A percentile compares a stretch with the other conserved stretches of the same genome.
phyloP scores from a whole-genome alignment of 352 stramenopile species.

The Bremia lactucae region DNA sequence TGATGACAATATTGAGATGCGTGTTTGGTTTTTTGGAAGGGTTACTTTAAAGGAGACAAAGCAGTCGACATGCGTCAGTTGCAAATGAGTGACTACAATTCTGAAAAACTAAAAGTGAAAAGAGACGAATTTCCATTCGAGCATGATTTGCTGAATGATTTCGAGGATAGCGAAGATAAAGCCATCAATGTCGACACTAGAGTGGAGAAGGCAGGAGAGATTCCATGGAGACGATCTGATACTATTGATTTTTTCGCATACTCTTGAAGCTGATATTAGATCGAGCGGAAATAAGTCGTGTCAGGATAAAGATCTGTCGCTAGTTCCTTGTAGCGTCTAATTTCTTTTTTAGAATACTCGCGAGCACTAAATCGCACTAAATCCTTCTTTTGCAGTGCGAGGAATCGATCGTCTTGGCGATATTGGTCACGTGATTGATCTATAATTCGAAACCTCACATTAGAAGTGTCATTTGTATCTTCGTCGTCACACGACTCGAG shows the following conservation, averaged over 20 bases:
- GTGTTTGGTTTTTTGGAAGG: conserved; percentile 16
- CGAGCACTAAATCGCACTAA: conserved; percentile 9
- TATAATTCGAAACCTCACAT: conserved; percentile 34
- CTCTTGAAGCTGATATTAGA: neutral
- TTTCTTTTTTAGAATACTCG: conserved; percentile 51
- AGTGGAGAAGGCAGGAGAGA: conserved; percentile 12
- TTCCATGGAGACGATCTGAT: conserved; percentile 58
- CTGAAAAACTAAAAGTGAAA: conserved; percentile 18
- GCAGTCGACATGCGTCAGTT: conserved; percentile 67
- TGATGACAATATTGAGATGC: conserved; percentile 1
- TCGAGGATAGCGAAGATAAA: conserved; percentile 72
- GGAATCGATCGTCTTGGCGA: conserved; percentile 19
- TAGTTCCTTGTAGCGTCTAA: conserved; percentile 8
- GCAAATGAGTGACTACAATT: neutral
- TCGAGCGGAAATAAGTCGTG: neutral
- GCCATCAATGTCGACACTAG: conserved; percentile 10
- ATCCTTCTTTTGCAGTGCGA: conserved; percentile 14
- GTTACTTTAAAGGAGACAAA: conserved; percentile 66
- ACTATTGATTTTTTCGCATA: conserved; percentile 61
- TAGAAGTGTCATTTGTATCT: conserved; percentile 24
- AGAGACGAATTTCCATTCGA: conserved; percentile 43
- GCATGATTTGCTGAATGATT: conserved; percentile 78
- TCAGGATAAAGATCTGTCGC: neutral
- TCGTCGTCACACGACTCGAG: conserved; percentile 69
- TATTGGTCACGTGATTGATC: conserved; percentile 14